Percentiles rank a stretch among this genome's conserved stretches.
Conservation (phyloP, 495 filamentous ascomycete genomes). For the Aspergillus cavernicola region DNA sequence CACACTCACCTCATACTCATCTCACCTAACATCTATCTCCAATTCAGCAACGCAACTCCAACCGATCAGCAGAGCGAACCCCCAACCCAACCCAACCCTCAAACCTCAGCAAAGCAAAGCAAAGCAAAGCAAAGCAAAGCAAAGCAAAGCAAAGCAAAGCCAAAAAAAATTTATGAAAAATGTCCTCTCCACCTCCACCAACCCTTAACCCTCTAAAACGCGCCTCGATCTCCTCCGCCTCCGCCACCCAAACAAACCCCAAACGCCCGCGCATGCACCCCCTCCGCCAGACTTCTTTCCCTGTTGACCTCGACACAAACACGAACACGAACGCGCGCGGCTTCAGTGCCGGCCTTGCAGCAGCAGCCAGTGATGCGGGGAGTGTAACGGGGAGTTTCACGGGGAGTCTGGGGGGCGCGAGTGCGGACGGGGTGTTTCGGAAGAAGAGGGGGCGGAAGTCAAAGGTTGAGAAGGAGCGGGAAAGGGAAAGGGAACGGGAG, state of each 20-base stretch:
- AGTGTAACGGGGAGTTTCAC: slow-evolving; percentile 62
- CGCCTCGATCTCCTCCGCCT: slow-evolving; percentile 39
- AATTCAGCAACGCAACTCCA: too few relatives aligned
- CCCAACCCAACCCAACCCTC: neutral
- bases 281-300: slow-evolving; percentile 87
- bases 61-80: too few relatives aligned
- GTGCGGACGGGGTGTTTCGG: slow-evolving; percentile 45
- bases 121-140: neutral
- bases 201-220: slow-evolving; percentile 47
- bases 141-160: neutral
- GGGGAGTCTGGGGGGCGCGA: slow-evolving; percentile 51
- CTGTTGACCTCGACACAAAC: slow-evolving; percentile 43
- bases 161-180: slow-evolving; percentile 20
- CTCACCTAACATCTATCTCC: too few relatives aligned
- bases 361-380: slow-evolving; percentile 54
- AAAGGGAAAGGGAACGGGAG: slow-evolving; percentile 34
- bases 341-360: slow-evolving; percentile 62
- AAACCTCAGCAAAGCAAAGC: neutral
- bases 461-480: slow-evolving; percentile 50
- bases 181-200: slow-evolving; percentile 45
- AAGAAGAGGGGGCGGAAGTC: slow-evolving; percentile 64
- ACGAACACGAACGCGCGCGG: slow-evolving; percentile 24
- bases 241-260: slow-evolving; percentile 34
- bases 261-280: slow-evolving; percentile 57
- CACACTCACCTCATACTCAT: neutral